Base-by-base conservation (phyloP, 768 basidiomycete species). In the Phlebiopsis flavidoalba region DNA sequence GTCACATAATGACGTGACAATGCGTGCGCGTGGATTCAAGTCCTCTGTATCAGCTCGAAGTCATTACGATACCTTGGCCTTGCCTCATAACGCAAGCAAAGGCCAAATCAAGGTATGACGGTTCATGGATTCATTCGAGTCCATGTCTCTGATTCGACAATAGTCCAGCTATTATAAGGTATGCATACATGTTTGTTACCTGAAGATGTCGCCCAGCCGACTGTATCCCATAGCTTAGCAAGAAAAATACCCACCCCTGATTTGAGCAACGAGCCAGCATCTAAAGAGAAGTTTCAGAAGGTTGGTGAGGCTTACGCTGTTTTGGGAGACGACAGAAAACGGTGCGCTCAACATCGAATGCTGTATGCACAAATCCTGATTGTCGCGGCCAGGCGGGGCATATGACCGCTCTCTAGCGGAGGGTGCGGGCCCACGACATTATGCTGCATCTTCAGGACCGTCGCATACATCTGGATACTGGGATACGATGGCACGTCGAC, bases 291-390 rank as follows among this genome's bases (percentile, higher is more conserved):
- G 53, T 82, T 80, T 59, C 77, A 77, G 53, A 73, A 70, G 0
- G 74, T 79, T 53, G 81, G 78, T 63, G 81, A 80, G 53, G 80
- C 80, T 2, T 82, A 80, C 49, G 69, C 75, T 1, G 62, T 80
- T 19, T 69, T 82, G 8, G 75, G 77, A 7, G 75, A 82, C 52
- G 79, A 80, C 57, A 69, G 80, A 50, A 75, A 76, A 66, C 73
- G 79, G 80, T 78, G 53, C 47, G 74, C 58, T 5, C 21, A 22
- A 33, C 43, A 5, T 15, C 56, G 33, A 8, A 17, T 24, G n/a
- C 21, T 21, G 15, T 17, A 24, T 35, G 22, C 12, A 43, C 17
- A 17, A 17, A 43, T 12, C 14, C 19, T 36, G 24, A 59, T 51
- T 15, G 33, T 36, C 31, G 10, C 35, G 17, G 51, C 47, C 11